These are phyloP conservation scores for Aureobasidium sp. DNA, from an alignment of 2,329 filamentous ascomycete species.

Conservation along the genomic window DNA sequence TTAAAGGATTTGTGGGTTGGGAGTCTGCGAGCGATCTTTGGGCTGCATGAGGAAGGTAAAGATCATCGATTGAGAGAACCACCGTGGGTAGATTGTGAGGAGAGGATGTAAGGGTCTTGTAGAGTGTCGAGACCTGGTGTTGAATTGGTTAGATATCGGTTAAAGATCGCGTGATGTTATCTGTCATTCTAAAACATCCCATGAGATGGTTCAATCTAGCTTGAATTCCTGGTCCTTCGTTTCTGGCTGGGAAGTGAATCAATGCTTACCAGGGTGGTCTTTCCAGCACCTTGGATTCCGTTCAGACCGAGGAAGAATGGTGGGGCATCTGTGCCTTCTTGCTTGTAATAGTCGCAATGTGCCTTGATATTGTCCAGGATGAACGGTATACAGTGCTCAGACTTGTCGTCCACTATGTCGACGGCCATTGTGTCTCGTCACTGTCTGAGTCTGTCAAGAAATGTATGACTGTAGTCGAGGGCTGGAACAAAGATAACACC, in stretches of 20 bases:
- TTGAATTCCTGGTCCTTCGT: too few relatives aligned
- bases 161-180: background rate
- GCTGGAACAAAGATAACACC: slow-evolving; percentile 1
- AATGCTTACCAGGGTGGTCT: slow-evolving; percentile 68
- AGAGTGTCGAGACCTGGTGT: slow-evolving; percentile 54
- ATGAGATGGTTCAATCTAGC: background rate
- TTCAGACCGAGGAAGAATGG: slow-evolving; percentile 86
- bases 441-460: background rate
- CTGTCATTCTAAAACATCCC: background rate
- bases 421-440: slow-evolving; percentile 23
- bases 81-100: slow-evolving; percentile 57
- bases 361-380: slow-evolving; percentile 55
- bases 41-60: slow-evolving; percentile 69
- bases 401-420: slow-evolving; percentile 67
- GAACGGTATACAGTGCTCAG: slow-evolving; percentile 69
- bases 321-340: slow-evolving; percentile 33
- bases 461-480: background rate
- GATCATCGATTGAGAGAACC: slow-evolving; percentile 79
- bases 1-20: slow-evolving; percentile 64
- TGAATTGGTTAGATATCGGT: background rate
- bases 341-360: slow-evolving; percentile 40
- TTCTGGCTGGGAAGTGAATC: too few relatives aligned
- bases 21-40: slow-evolving; percentile 58
- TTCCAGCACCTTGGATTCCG: slow-evolving; percentile 85
- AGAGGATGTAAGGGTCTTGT: slow-evolving; percentile 50